Conservation (phyloP, 352 stramenopile species). For the Lagenidium sp. region DNA sequence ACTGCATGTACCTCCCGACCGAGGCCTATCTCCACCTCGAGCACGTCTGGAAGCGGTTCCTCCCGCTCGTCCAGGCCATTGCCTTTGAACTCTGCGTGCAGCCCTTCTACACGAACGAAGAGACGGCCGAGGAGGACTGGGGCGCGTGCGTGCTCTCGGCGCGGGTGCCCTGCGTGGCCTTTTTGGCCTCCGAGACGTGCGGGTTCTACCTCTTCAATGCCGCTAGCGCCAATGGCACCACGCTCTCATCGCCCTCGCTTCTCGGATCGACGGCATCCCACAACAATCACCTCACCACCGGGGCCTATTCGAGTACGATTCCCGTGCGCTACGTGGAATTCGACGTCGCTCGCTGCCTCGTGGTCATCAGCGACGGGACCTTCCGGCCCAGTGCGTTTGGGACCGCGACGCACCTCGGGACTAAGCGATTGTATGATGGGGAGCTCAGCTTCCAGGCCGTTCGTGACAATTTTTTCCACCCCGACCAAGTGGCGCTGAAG, state of each 20-base stretch:
- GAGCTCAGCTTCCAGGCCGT: constrained; percentile 37
- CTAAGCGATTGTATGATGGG: constrained; percentile 26
- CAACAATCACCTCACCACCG: no score
- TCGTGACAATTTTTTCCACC: constrained; percentile 47
- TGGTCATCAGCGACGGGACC: constrained; percentile 39
- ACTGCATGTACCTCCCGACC: constrained; percentile 21
- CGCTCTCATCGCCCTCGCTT: neutral
- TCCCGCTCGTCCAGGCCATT: constrained; percentile 48
- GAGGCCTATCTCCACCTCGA: constrained; percentile 30
- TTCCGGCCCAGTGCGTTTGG: constrained; percentile 38
- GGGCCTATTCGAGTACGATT: neutral
- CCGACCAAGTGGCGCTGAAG: constrained; percentile 40
- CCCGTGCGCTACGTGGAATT: constrained; percentile 54
- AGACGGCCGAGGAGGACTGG: constrained; percentile 36
- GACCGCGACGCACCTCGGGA: constrained; percentile 27
- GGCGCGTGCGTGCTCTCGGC: constrained; percentile 6
- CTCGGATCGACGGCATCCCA: neutral
- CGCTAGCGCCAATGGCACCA: constrained; percentile 3
- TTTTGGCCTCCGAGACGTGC: constrained; percentile 26
- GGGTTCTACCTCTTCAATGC: constrained; percentile 46
- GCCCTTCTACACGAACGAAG: constrained; percentile 29
- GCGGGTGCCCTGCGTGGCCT: constrained; percentile 20
- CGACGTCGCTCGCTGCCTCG: constrained; percentile 32
- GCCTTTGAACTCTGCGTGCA: constrained; percentile 53
- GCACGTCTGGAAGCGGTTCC: constrained; percentile 44